Evolutionary conservation across 768 basidiomycete genomes (phyloP), one percentile per base, ranked within the genome.

Genomic region (Tylopilus subfusipes): DNA sequence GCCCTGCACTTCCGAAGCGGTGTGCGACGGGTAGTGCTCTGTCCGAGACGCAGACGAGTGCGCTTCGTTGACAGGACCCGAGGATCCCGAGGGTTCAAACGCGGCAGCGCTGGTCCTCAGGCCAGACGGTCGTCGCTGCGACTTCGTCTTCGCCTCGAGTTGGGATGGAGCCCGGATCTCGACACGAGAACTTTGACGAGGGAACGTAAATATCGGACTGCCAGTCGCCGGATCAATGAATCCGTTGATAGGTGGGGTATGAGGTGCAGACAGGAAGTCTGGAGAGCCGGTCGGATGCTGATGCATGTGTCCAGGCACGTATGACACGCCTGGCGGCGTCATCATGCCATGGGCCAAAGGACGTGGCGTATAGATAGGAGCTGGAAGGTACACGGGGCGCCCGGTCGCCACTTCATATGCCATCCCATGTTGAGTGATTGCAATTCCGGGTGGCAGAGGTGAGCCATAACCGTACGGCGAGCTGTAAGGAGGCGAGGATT

Each of bases 331-430:
- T 21, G 78, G 75, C 30, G 79, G 76, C 34, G 75, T 70, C 65
- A 79, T 74, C 67, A 82, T 80, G 14, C 78, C 72, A 55, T 80
- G 82, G 60, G 85, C 77, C 52, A 83, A 64, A 16, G 86, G 84
- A n/a, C 82, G 84, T 48, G 85, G 84, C 46, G 82, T 83, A 64
- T 82, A 87, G 75, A 87, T 78, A 19, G 82, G 79, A 13, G 79
- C 75, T 57, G 84, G 80, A 27, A 92, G 75, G 62, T 86, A 86
- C 31, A 93, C 84, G 12, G 88, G 82, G 36, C 88, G 88, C 38
- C 91, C 91, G 5, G 88, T 91, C 14, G 88, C 83, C 48, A 91
- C 66, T 68, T 93, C 90, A 65, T 85, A 92, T n/a, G 88, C 77
- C 73, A 90, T 78, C 30, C 90, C 90, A 55, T 88, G 84, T 50